Conservation (phyloP, 2,329 filamentous ascomycete genomes). For the Aspergillus hortae region DNA sequence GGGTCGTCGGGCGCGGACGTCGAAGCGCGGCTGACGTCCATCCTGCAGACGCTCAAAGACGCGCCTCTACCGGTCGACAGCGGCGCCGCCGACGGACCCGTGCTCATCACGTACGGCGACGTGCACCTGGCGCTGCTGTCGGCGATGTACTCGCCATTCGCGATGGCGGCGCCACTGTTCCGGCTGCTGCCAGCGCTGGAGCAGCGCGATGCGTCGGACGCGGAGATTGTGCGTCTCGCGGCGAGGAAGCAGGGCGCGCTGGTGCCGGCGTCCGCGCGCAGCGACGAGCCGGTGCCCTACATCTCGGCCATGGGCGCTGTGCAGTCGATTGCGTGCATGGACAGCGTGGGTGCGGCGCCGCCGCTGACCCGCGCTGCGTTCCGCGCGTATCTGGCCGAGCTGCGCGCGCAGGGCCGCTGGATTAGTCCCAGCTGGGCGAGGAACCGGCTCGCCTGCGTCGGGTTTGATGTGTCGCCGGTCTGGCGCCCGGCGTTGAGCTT, state of each 20-base stretch:
- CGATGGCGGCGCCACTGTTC: neutral
- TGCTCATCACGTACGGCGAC: neutral
- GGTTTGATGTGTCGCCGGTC: neutral
- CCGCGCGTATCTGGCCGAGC: neutral
- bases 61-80: conserved; percentile 11
- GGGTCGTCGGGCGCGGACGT: neutral
- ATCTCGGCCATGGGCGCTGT: neutral
- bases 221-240: neutral
- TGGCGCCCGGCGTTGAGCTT: neutral
- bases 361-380: neutral
- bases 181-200: neutral
- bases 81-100: neutral
- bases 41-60: conserved; percentile 11
- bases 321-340: conserved; percentile 8
- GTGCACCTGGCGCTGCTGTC: neutral
- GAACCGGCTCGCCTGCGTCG: neutral
- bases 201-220: neutral
- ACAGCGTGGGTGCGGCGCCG: neutral
- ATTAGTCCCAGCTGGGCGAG: neutral
- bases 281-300: neutral
- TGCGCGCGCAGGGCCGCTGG: neutral
- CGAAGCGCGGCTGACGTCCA: conserved; percentile 6
- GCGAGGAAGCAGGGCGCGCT: neutral
- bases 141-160: neutral
- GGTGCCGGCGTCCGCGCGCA: neutral